A percentile compares a stretch with the other conserved stretches of the same genome.
Evolutionary conservation across 306 rosid genomes (phyloP).

Genomic region (Cyamopsis tetragonoloba): DNA sequence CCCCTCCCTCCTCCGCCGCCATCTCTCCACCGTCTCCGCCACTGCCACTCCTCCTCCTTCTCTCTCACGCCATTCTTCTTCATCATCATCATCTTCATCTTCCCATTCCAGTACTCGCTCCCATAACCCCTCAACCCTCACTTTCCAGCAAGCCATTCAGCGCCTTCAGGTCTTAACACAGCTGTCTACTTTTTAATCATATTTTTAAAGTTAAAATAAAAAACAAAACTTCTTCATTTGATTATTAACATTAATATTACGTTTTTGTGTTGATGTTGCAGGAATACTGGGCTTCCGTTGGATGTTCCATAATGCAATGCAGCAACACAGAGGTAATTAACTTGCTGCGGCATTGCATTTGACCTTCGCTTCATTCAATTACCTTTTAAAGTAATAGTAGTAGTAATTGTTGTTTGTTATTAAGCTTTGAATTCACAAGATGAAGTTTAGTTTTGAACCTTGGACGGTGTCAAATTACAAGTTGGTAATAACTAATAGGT

Average conservation of each 20-base stretch:
- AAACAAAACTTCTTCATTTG: too few species aligned
- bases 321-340: slow-evolving; percentile 87
- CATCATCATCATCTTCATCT: slow-evolving; percentile 24
- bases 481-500: too few species aligned
- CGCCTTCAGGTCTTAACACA: slow-evolving; percentile 68
- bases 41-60: slow-evolving; percentile 28
- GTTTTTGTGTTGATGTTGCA: slow-evolving; percentile 29
- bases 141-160: slow-evolving; percentile 94
- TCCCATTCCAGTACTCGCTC: slow-evolving; percentile 21
- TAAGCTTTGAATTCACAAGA: not conserved
- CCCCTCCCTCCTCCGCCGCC: slow-evolving; percentile 31
- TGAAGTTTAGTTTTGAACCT: not conserved
- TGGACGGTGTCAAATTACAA: not conserved
- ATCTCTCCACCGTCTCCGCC: slow-evolving; percentile 43
- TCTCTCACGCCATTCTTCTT: slow-evolving; percentile 22
- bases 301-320: slow-evolving; percentile 98
- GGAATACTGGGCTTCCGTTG: slow-evolving; percentile 99
- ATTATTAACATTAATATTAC: too few species aligned
- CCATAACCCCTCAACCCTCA: slow-evolving; percentile 41
- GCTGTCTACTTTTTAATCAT: not conserved
- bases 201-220: not conserved
- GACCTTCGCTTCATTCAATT: not conserved
- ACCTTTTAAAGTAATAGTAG: not conserved
- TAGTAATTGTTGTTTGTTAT: not conserved
- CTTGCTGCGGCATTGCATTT: slow-evolving; percentile 5